A percentile compares a stretch with the other conserved stretches of the same genome.
These are phyloP conservation scores for Fusarium temperatum DNA, from an alignment of 2,329 filamentous ascomycete species.

Conservation along the genomic window DNA sequence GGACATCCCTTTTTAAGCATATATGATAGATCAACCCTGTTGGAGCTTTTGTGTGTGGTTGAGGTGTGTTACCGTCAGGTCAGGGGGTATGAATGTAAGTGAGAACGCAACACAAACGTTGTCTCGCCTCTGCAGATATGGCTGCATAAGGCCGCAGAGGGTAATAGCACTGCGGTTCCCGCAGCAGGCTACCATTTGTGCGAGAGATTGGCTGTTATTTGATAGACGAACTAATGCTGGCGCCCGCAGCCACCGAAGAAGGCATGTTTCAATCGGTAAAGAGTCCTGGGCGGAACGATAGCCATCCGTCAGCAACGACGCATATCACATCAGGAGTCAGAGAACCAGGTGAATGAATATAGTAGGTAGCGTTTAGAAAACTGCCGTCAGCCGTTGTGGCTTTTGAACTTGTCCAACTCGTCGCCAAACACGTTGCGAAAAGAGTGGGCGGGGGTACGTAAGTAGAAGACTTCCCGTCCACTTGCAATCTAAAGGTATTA, in stretches of 20 bases:
- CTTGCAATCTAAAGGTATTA: neutral
- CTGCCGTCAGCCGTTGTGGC: constrained; percentile 28
- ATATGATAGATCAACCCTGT: constrained; percentile 13
- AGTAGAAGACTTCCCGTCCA: neutral
- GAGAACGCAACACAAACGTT: neutral
- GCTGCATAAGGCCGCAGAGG: constrained; percentile 17
- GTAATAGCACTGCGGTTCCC: constrained; percentile 4
- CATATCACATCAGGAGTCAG: neutral
- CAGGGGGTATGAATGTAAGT: constrained; percentile 4
- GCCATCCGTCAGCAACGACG: neutral
- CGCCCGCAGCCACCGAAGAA: constrained; percentile 22
- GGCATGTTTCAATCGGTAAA: constrained; percentile 6
- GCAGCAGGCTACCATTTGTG: constrained; percentile 1
- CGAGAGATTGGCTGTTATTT: constrained; percentile 12
- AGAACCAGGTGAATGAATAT: neutral
- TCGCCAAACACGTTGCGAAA: constrained; percentile 25
- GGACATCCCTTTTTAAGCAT: neutral
- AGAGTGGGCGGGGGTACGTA: constrained; percentile 23
- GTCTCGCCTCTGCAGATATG: constrained; percentile 19
- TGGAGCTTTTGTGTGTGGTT: neutral
- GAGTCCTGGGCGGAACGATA: neutral
- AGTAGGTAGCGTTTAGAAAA: constrained; percentile 11
- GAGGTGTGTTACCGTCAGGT: neutral
- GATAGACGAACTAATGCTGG: constrained; percentile 18
- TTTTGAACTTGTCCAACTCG: constrained; percentile 18